Conservation (phyloP, 805 yeast species). For the Phaffomyces thermotolerans region DNA sequence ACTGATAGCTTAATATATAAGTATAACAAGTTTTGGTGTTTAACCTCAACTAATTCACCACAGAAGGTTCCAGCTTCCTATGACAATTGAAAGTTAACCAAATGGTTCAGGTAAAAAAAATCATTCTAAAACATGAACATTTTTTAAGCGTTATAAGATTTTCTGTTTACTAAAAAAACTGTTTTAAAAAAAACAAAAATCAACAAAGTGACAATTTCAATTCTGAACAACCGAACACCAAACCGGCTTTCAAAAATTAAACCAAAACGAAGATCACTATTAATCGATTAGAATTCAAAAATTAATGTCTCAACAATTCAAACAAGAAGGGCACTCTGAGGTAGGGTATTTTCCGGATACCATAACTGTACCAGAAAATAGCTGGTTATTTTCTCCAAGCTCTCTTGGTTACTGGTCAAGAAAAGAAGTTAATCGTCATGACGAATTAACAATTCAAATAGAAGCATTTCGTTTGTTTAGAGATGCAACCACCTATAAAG, state of each 20-base stretch:
- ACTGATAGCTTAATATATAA: no score
- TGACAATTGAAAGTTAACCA: no score
- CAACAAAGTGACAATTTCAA: no score
- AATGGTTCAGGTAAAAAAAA: no score
- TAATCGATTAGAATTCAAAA: not conserved
- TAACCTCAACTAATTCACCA: no score
- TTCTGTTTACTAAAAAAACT: no score
- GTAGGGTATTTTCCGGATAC: conserved; percentile 15
- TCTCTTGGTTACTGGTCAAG: not conserved
- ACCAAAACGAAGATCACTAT: not conserved
- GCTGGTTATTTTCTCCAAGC: conserved; percentile 15
- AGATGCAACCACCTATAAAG: not conserved
- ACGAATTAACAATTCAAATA: not conserved
- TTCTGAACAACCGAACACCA: not conserved
- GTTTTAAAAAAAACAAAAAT: no score
- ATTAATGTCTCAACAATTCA: not conserved
- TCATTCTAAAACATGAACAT: no score
- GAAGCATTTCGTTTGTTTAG: not conserved
- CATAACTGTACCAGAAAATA: conserved; percentile 13
- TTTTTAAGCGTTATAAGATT: no score
- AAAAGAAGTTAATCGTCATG: not conserved
- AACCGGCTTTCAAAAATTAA: not conserved
- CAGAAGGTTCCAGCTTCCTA: no score
- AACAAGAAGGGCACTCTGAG: not conserved
- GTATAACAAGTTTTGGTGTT: no score